Base-by-base conservation (phyloP, 805 yeast species). In the Schwanniomyces pseudopolymorphus region DNA sequence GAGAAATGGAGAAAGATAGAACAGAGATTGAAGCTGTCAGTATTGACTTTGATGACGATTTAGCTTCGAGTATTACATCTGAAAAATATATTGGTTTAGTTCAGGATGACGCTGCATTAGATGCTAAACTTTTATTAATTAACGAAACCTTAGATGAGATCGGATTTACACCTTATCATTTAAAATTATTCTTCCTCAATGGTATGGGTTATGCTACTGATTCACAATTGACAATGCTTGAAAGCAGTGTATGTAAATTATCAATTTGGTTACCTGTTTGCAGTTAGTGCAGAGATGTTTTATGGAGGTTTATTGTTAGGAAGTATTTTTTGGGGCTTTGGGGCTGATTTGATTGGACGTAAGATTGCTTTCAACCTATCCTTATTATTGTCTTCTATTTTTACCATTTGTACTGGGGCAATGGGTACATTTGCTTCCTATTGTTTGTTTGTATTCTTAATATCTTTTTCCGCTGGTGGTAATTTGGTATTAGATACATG, bases 131-230 rank as follows among this genome's bases (percentile, higher is more conserved):
- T 56, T 62, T 60, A 38, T 58, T 80, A 8, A 63, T 80, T 42
- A 79, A 80, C 58, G 61, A 77, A 47, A 83, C 85, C 14, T 67
- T 81, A 46, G 84, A 81, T 55, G 82, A 81, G 53, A 78, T 81
- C 44, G 85, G 85, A 0, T 63, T 63, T 49, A 63, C 67, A 11
- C 58, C 59, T 16, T 68, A 64, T 49, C 73, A 67, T 46, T 54
- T 64, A 46, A 66, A 66, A 50, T 50, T 67, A 21, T 67, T 69
- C 44, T 55, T 66, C 44, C 47, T 69, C 11, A 66, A 64, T 44
- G 73, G 73, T 5, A 60, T 68, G 64, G 73, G 74, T 3, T 68
- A 67, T 48, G 64, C 69, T 5, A 63, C 68, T 8, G 72, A 66
- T 42, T 60, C 68, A 20, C 67, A 61, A 46, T 48, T 66, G 20